These are phyloP conservation scores for Wickerhamomyces ciferrii DNA, from an alignment of 805 yeast genomes.

Conservation along the genomic window DNA sequence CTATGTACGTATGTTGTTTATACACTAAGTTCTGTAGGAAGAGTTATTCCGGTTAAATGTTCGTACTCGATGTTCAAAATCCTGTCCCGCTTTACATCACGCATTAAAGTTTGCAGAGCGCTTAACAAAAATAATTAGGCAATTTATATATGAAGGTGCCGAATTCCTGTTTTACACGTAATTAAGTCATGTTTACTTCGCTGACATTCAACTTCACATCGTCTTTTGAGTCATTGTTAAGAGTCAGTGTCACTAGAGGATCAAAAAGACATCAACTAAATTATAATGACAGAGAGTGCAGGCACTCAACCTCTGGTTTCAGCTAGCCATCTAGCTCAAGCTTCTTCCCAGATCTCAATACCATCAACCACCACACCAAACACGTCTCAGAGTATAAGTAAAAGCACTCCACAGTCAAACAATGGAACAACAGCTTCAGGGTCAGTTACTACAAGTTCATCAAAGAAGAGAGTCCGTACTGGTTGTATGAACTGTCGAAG, in stretches of 20 bases:
- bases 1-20: too few relatives aligned
- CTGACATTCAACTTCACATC: neutral
- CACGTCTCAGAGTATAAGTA: neutral
- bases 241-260: neutral
- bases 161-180: neutral
- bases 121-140: neutral
- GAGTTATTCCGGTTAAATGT: neutral
- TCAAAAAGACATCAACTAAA: neutral
- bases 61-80: too few relatives aligned
- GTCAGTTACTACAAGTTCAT: too few relatives aligned
- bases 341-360: neutral
- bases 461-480: constrained; percentile 35
- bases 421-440: neutral
- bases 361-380: neutral
- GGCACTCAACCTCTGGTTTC: neutral
- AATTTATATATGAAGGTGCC: neutral
- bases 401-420: neutral
- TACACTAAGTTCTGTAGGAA: neutral
- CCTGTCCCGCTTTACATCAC: neutral
- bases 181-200: too few relatives aligned
- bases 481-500: constrained; percentile 60
- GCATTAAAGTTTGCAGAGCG: neutral
- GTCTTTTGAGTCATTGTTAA: neutral
- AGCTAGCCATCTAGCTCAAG: neutral
- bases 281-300: neutral